Evolutionary conservation across 129 eudicot species (phyloP).

Genomic region (Flaveria ramosissima): DNA sequence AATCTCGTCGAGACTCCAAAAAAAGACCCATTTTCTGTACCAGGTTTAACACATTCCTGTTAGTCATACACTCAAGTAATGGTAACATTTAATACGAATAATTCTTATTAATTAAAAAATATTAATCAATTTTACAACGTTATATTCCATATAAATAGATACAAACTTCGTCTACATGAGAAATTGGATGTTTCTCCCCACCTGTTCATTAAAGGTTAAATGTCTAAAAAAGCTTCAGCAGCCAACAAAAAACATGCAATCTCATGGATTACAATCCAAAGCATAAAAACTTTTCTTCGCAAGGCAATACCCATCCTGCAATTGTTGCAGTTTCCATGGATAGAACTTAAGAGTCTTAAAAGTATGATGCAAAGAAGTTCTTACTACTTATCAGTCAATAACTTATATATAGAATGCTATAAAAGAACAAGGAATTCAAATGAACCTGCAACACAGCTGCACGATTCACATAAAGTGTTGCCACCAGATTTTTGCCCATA

Average conservation of each 20-base stretch:
- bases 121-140: too few relatives aligned
- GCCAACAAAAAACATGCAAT: not conserved
- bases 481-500: conserved; percentile 54
- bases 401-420: conserved; percentile 12
- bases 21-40: conserved; percentile 68
- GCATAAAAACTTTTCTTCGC: not conserved
- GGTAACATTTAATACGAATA: not conserved
- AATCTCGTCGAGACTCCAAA: conserved; percentile 70
- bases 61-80: conserved; percentile 5
- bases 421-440: conserved; percentile 2
- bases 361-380: not conserved
- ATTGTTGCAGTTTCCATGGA: conserved; percentile 12
- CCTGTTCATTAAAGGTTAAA: conserved; percentile 1
- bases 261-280: not conserved
- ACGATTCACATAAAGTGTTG: conserved; percentile 75
- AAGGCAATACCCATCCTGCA: not conserved
- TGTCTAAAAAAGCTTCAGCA: not conserved
- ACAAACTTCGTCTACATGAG: conserved; percentile 7
- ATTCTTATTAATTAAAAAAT: not conserved
- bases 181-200: conserved; percentile 3
- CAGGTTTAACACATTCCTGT: conserved; percentile 11
- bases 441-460: conserved; percentile 70
- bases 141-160: not conserved
- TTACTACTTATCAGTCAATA: not conserved
- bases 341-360: not conserved